Evolutionary conservation across 768 basidiomycete genomes (phyloP), one percentile per base, ranked within the genome.

Genomic region (Suillus fuscotomentosus): DNA sequence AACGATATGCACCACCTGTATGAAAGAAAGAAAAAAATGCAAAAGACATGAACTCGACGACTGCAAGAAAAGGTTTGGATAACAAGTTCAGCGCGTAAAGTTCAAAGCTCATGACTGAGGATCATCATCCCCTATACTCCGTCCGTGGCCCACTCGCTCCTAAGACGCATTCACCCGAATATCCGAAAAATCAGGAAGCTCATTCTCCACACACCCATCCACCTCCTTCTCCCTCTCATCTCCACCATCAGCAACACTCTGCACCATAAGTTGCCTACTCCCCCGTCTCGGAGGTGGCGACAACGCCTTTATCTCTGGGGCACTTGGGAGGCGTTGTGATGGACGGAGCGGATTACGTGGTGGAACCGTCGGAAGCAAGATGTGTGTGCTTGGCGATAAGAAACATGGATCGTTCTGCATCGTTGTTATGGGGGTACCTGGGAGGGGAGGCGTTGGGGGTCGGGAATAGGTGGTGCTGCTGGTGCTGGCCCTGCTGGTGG

Each of bases 231-330:
- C 8, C 47, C 5, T 11, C 24, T 24, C 47, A 48, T 50, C 31
- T 20, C 6, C 53, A n/a, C 31, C 6, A 20, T 54, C 53, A 54
- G 53, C 10, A 11, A 56, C 14, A 5, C 24, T 20, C 17, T 65
- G 70, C 42, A 47, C 50, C n/a, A 53, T 10, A 61, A 84, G 75
- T 63, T 84, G 81, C 65, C 81, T 83, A 27, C 86, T 88, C 45
- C 82, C 80, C 38, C 84, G 82, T 45, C 89, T 84, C 31, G 88
- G 89, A n/a, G 88, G 88, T 6, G 88, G 88, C 7, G 87, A 84
- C 38, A 90, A 75, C 11, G 88, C 79, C 39, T 79, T 79, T 64
- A 83, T 77, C 65, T 80, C 82, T 61, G 66, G 77, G 60, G 67
- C 73, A 57, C 70, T 74, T 60, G 70, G 73, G 54, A 67, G 70